A percentile compares a stretch with the other conserved stretches of the same genome.
phyloP scores from a whole-genome alignment of 2,329 filamentous ascomycete species.

The Aspergillus caelatus region DNA sequence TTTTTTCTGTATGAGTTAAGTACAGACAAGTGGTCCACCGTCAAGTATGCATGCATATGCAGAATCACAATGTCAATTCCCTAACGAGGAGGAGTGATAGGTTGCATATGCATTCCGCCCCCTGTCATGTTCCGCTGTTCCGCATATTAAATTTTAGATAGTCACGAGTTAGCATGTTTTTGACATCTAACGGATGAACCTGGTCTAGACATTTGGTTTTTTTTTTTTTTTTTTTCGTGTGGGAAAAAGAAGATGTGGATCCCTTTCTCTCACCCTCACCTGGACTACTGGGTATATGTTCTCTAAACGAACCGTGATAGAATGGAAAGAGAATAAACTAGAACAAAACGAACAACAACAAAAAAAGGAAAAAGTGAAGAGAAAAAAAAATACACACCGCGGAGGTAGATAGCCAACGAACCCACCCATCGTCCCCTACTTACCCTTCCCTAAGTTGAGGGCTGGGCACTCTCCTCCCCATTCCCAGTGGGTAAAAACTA shows the following conservation, averaged over 20 bases:
- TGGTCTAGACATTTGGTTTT: background rate
- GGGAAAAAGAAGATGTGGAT: background rate
- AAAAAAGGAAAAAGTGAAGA: background rate
- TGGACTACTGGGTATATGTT: background rate
- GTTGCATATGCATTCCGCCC: background rate
- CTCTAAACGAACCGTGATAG: background rate
- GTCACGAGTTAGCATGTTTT: background rate
- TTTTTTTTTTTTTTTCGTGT: background rate
- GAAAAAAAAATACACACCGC: background rate
- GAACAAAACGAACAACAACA: background rate
- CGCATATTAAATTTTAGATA: constrained; percentile 11
- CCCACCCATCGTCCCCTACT: background rate
- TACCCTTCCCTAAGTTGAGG: background rate
- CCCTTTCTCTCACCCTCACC: background rate
- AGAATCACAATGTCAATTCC: background rate
- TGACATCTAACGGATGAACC: constrained; percentile 1
- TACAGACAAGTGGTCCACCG: too few species aligned
- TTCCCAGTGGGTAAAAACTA: background rate
- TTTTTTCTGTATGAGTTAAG: too few species aligned
- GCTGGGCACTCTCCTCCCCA: background rate
- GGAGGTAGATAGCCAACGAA: background rate
- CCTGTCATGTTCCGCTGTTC: constrained; percentile 11
- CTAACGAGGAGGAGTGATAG: background rate
- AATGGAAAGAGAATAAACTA: background rate
- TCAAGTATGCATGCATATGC: constrained; percentile 1